Base-by-base conservation (phyloP, 805 yeast genomes). In the Candida maltosa region DNA sequence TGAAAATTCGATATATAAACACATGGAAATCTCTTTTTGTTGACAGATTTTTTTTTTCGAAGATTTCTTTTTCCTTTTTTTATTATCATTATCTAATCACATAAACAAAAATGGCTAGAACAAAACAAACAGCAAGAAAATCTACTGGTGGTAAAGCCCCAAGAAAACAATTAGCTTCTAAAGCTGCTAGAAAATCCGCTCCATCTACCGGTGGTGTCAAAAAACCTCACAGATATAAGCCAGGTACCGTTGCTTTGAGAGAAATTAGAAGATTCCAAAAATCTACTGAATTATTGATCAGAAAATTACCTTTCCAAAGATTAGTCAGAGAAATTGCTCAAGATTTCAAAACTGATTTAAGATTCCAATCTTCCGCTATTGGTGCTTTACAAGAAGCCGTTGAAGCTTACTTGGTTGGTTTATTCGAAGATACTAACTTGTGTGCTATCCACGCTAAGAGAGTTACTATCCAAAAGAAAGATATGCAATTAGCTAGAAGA, bases 391-490 rank as follows among this genome's bases (percentile, higher is more conserved):
- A 91, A 70, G 98, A 93, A 73, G 89, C 97, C 46, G 96, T 91
- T 45, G 98, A 91, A 76, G 97, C 97, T 58, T 93, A 88, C 78
- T 76, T 93, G 56, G 96, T 91, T 37, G 87, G 96, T 42, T 71
- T 91, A 58, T 93, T 91, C 54, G 97, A 91, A 76, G 97, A 93
- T 69, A 93, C 97, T 49, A 91, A 89, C 76, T 78, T 91, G 75
- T 93, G 97, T 74, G 97, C 97, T 48, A 87, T 88, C 52, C 98
- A 91, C 71, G 98, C 97, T 58, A 91, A 93, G 82, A 84, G 98
- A 74, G 97, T 91, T 54, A 91, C 98, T 48, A 87, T 91, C 60
- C 96, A 87, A 78, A 91, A 88, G 87, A 89, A 89, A 75, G 98
- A 91, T 69, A 87, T 91, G 65, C 96, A 89, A 64, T 78, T 91